Percentiles rank a stretch among this genome's conserved stretches.
phyloP scores from a whole-genome alignment of 1,284 basidiomycete genomes.

The Fomitopsis palustris region DNA sequence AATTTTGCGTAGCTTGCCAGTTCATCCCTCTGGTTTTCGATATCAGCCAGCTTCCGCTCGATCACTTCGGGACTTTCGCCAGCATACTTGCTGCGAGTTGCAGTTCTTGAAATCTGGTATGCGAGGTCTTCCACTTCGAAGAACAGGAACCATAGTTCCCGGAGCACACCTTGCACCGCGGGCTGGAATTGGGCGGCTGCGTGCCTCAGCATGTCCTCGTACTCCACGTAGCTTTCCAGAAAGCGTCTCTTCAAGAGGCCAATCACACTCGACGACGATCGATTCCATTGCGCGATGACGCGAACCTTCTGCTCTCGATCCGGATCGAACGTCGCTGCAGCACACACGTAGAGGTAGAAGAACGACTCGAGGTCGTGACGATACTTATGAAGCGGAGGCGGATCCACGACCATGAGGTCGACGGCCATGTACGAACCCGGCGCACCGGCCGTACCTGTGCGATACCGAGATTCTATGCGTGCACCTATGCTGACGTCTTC shows the following conservation, averaged over 20 bases:
- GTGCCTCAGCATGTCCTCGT: too few relatives aligned
- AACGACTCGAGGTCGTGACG: slow-evolving; percentile 28
- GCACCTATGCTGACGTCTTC: not conserved
- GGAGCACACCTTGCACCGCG: too few relatives aligned
- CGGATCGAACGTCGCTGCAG: not conserved
- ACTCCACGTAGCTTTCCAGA: not conserved
- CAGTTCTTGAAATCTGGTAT: too few relatives aligned
- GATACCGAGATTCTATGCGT: slow-evolving; percentile 7
- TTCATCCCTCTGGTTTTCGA: too few relatives aligned
- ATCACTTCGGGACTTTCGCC: too few relatives aligned
- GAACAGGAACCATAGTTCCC: too few relatives aligned
- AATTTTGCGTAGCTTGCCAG: too few relatives aligned
- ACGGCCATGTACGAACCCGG: slow-evolving; percentile 27
- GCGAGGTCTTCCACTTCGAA: too few relatives aligned
- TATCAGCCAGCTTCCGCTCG: too few relatives aligned
- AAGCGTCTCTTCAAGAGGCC: not conserved
- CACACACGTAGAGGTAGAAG: too few relatives aligned
- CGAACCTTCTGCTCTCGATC: not conserved
- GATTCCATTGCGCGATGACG: not conserved
- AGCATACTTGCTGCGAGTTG: too few relatives aligned
- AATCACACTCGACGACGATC: not conserved
- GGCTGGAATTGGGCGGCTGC: too few relatives aligned
- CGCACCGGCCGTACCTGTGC: slow-evolving; percentile 25
- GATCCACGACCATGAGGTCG: slow-evolving; percentile 15
- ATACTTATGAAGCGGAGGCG: slow-evolving; percentile 20